Evolutionary conservation across 306 rosid species (phyloP), one percentile per base, ranked within the genome.

Genomic region (Heteromeles arbutifolia): DNA sequence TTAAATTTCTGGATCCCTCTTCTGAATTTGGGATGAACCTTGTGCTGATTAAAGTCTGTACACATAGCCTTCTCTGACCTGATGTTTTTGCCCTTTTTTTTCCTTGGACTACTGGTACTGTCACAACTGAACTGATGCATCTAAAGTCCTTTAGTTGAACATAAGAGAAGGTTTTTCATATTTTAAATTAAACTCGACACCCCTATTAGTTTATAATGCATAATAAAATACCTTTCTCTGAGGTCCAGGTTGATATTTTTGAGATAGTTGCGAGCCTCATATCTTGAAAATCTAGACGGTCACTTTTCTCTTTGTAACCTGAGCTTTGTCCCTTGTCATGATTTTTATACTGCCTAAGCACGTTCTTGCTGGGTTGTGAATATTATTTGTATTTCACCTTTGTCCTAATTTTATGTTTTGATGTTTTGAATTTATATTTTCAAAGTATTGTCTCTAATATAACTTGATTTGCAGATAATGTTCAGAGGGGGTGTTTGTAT

Each of bases 401-500:
- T 26, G 53, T 22, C n/a, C 69, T 29, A 31, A 59, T 45, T 77
- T 69, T 48, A 2, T n/a, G 21, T 50, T 19, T 45, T 37, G 56
- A 37, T 24, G 24, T 22, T 18, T 56, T 69, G 43, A n/a, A 66
- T 4, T 52, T 70, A 28, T 56, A 11, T 29, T 70, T 48, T 45
- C 61, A 22, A 58, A 69, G 58, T 77, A 61, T 65, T 48, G 34
- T 62, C 79, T 18, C 53, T 74, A 34, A 34, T 77, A 72, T 34
- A 57, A 34, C 44, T 76, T 78, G 67, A 74, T 86, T 73, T 74
- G 74, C 90, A 87, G 94, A 85, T 48, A 78, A 77, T 75, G 54
- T 77, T 65, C 80, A 73, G 68, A 41, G 18, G 79, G 85, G 88
- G 84, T 73, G 79, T 77, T 79, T 75, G 70, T 95, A 86, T 79